These are phyloP conservation scores for Yamadazyma siamensis DNA, from an alignment of 1,139 yeast genomes.

Conservation along the genomic window DNA sequence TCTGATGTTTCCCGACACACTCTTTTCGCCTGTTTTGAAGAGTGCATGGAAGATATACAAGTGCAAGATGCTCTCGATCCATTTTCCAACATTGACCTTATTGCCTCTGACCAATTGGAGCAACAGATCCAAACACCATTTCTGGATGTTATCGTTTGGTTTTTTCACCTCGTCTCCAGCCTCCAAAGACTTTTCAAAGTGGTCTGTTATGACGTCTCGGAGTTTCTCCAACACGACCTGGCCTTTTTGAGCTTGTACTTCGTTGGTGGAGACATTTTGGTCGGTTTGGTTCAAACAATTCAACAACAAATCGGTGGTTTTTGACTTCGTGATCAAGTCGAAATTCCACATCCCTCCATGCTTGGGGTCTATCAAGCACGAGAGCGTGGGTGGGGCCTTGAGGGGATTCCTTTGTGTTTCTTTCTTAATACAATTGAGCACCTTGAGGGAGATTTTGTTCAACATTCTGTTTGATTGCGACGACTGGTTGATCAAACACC, in stretches of 20 bases:
- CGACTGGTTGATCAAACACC: slow-evolving; percentile 76
- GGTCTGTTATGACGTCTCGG: slow-evolving; percentile 21
- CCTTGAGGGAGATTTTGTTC: slow-evolving; percentile 60
- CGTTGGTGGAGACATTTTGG: slow-evolving; percentile 1
- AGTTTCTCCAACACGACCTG: slow-evolving; percentile 17
- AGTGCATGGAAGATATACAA: slow-evolving; percentile 55
- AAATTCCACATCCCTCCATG: slow-evolving; percentile 67
- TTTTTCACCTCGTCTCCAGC: slow-evolving; percentile 15
- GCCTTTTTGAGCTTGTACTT: slow-evolving; percentile 2
- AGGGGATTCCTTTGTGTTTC: slow-evolving; percentile 32
- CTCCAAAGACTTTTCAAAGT: slow-evolving; percentile 22
- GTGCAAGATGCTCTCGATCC: slow-evolving; percentile 47
- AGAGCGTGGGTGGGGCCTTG: slow-evolving; percentile 47
- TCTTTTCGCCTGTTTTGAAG: slow-evolving; percentile 30
- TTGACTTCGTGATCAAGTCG: slow-evolving; percentile 75
- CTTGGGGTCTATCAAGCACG: slow-evolving; percentile 46
- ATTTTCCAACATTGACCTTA: slow-evolving; percentile 21
- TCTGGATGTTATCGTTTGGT: slow-evolving; percentile 44
- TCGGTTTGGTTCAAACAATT: slow-evolving; percentile 26
- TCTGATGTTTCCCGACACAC: slow-evolving; percentile 29
- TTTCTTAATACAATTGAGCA: slow-evolving; percentile 42
- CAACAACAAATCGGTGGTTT: slow-evolving; percentile 55
- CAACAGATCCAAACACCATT: slow-evolving; percentile 69
- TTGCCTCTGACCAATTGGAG: slow-evolving; percentile 55
- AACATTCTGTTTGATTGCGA: slow-evolving; percentile 64